Evolutionary conservation across 352 stramenopile genomes (phyloP).

Genomic region (Phytophthora citricola): DNA sequence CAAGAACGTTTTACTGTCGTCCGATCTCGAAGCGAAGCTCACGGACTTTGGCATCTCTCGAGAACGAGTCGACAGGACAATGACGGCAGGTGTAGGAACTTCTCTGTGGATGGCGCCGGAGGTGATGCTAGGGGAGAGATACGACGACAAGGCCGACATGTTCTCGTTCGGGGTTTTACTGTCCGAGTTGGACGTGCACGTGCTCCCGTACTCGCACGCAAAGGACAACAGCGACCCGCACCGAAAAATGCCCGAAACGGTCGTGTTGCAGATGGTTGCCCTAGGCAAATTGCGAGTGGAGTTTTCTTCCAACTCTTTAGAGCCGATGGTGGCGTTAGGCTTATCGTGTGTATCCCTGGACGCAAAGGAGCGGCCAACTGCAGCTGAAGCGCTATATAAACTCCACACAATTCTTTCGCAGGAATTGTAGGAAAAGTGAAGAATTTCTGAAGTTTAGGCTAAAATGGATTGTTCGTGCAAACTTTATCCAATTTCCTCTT

Average conservation of each 20-base stretch:
- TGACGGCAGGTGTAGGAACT: conserved; percentile 40
- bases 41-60: conserved; percentile 49
- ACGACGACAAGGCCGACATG: conserved; percentile 24
- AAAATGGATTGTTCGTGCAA: too few relatives aligned
- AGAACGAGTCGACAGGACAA: conserved; percentile 26
- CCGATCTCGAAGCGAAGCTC: conserved; percentile 40
- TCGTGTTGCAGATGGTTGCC: conserved; percentile 30
- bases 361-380: conserved; percentile 30
- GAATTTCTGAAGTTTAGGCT: too few relatives aligned
- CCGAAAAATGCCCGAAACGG: conserved; percentile 8
- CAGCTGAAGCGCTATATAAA: conserved; percentile 20
- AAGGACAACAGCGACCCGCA: conserved; percentile 11
- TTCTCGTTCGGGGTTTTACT: conserved; percentile 25
- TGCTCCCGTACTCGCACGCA: conserved; percentile 32
- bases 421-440: conserved; percentile 3
- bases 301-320: conserved; percentile 31
- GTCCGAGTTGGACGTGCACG: conserved; percentile 34
- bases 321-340: conserved; percentile 23
- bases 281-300: conserved; percentile 30
- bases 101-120: conserved; percentile 41
- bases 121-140: conserved; percentile 30
- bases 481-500: not conserved
- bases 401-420: conserved; percentile 21
- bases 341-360: conserved; percentile 26
- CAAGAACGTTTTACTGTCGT: conserved; percentile 31